These are phyloP conservation scores for Ilex aquifolium DNA, from an alignment of 257 asterid genomes.

Conservation along the genomic window DNA sequence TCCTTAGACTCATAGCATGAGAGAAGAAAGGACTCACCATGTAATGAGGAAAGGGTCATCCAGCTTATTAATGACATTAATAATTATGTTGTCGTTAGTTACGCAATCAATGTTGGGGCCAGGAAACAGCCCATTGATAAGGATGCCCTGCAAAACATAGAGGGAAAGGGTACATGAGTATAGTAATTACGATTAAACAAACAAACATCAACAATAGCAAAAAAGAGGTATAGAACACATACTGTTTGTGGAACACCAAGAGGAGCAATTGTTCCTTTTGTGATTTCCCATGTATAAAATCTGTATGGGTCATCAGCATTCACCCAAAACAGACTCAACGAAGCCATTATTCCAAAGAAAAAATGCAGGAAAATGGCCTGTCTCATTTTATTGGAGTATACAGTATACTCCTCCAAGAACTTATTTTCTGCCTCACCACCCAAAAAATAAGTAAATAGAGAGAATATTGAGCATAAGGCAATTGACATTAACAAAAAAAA, in stretches of 20 bases:
- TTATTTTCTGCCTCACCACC: neutral
- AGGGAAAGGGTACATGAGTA: neutral
- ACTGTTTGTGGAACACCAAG: conserved; percentile 63
- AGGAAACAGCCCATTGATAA: conserved; percentile 72
- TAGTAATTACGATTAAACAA: neutral
- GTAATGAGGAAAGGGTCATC: conserved; percentile 74
- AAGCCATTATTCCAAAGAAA: conserved; percentile 39
- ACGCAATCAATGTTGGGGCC: conserved; percentile 60
- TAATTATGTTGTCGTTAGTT: conserved; percentile 63
- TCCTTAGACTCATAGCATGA: neutral
- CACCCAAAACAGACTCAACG: conserved; percentile 21
- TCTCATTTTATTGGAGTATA: conserved; percentile 26
- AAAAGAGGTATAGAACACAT: neutral
- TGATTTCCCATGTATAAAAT: conserved; percentile 42
- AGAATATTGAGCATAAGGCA: neutral
- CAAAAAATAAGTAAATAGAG: neutral
- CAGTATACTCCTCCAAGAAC: neutral
- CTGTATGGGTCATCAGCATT: conserved; percentile 60
- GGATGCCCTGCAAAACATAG: conserved; percentile 55
- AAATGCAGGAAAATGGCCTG: conserved; percentile 22
- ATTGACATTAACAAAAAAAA: neutral
- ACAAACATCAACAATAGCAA: too few relatives aligned
- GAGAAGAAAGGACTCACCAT: conserved; percentile 34
- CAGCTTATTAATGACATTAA: conserved; percentile 51
- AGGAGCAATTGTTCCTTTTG: conserved; percentile 63